Evolutionary conservation across 805 yeast genomes (phyloP).

Genomic region (Isabelozyma pseudorhagii): DNA sequence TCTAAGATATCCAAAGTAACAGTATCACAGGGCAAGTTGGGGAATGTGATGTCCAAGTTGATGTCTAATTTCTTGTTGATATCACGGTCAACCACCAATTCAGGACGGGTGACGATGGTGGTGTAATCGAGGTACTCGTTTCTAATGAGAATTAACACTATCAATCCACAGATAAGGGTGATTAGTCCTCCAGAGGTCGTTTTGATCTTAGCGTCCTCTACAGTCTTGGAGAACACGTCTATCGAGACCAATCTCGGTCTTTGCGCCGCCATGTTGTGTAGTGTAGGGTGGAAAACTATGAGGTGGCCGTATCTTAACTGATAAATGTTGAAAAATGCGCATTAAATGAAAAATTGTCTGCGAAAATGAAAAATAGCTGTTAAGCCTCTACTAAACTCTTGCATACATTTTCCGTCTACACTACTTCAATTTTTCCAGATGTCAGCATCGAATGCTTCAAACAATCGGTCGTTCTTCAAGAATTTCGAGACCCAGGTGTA

Average conservation of each 20-base stretch:
- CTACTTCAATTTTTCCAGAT: not conserved
- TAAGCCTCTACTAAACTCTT: too few relatives aligned
- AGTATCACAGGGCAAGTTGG: slow-evolving; percentile 79
- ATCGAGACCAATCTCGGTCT: slow-evolving; percentile 51
- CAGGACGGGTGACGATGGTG: slow-evolving; percentile 67
- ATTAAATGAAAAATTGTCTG: too few relatives aligned
- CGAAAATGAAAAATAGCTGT: too few relatives aligned
- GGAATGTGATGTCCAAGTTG: slow-evolving; percentile 79
- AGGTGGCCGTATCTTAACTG: not conserved
- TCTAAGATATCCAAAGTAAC: slow-evolving; percentile 86
- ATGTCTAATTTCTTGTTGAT: slow-evolving; percentile 72
- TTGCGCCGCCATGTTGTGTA: slow-evolving; percentile 9
- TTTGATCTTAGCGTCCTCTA: slow-evolving; percentile 86
- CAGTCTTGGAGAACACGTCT: slow-evolving; percentile 93
- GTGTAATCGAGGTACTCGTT: slow-evolving; percentile 79
- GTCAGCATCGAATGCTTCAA: slow-evolving; percentile 1
- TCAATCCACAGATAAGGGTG: slow-evolving; percentile 64
- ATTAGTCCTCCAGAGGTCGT: slow-evolving; percentile 90
- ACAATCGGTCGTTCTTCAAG: slow-evolving; percentile 17
- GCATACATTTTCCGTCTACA: too few relatives aligned
- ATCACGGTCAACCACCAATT: slow-evolving; percentile 84
- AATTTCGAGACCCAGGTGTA: slow-evolving; percentile 12
- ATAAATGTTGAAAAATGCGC: too few relatives aligned
- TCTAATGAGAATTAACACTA: slow-evolving; percentile 59
- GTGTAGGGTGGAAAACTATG: not conserved